These are phyloP conservation scores for Sugiyamaella mastotermitis DNA, from an alignment of 805 yeast species.

Conservation along the genomic window DNA sequence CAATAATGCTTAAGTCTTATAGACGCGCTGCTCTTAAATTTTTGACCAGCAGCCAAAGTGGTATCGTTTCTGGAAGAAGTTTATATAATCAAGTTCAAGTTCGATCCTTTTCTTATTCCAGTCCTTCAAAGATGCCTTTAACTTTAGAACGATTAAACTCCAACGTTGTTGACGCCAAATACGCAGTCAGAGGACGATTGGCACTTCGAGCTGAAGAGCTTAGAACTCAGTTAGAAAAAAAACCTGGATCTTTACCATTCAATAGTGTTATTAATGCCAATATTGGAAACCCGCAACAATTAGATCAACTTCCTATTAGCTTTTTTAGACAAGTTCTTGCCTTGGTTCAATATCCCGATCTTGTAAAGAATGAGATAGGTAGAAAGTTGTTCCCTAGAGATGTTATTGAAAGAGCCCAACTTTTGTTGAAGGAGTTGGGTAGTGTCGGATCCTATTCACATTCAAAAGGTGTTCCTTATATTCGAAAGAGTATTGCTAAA, in stretches of 20 bases:
- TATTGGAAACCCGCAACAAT: constrained; percentile 97
- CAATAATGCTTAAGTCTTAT: too few relatives aligned
- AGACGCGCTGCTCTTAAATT: too few relatives aligned
- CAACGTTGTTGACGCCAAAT: constrained; percentile 75
- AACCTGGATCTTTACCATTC: constrained; percentile 68
- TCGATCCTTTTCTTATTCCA: too few relatives aligned
- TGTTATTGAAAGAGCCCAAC: constrained; percentile 64
- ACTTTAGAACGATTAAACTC: constrained; percentile 56
- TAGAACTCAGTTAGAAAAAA: constrained; percentile 45
- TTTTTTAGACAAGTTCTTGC: constrained; percentile 90
- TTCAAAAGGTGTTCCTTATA: constrained; percentile 76
- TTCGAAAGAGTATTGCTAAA: constrained; percentile 73
- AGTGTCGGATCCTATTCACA: constrained; percentile 94
- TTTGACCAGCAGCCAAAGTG: too few relatives aligned
- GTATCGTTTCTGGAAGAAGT: too few relatives aligned
- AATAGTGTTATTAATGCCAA: constrained; percentile 77
- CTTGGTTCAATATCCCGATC: constrained; percentile 74
- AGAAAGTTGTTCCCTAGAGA: constrained; percentile 49
- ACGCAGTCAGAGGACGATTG: constrained; percentile 92
- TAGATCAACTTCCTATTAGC: constrained; percentile 91
- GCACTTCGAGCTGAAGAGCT: constrained; percentile 93
- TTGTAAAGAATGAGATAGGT: constrained; percentile 37
- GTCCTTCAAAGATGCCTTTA: constrained; percentile 24
- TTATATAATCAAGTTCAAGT: too few relatives aligned
- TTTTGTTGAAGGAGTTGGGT: constrained; percentile 55